Percentiles rank a stretch among this genome's conserved stretches.
phyloP scores from a whole-genome alignment of 2,329 filamentous ascomycete species.

The Lasiodiplodia sp. region DNA sequence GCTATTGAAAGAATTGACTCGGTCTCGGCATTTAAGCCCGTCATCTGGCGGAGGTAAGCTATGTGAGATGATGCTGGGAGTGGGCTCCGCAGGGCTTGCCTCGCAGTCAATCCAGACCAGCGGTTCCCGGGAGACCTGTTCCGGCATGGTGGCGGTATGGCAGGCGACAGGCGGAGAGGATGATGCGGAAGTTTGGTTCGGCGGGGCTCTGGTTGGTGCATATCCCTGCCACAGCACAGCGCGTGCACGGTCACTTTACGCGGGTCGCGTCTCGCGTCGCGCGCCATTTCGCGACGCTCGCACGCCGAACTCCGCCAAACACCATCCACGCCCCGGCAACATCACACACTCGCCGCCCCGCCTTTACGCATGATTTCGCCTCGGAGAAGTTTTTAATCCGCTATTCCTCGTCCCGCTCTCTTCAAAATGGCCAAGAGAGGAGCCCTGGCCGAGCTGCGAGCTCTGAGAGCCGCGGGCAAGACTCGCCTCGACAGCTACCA shows the following conservation, averaged over 20 bases:
- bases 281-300: constrained; percentile 16
- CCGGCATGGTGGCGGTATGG: constrained; percentile 43
- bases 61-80: not conserved
- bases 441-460: constrained; percentile 75
- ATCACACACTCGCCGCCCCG: not conserved
- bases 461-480: constrained; percentile 86
- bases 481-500: constrained; percentile 89
- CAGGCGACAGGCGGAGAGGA: not conserved
- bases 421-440: constrained; percentile 41
- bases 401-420: not conserved
- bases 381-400: not conserved
- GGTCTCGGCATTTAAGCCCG: constrained; percentile 76
- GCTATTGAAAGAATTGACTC: constrained; percentile 92
- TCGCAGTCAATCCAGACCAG: constrained; percentile 89
- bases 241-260: not conserved
- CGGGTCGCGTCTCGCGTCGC: constrained; percentile 13
- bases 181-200: not conserved
- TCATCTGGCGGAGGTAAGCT: constrained; percentile 73
- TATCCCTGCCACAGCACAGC: constrained; percentile 1
- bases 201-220: constrained; percentile 20
- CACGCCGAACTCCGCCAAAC: constrained; percentile 9
- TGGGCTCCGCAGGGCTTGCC: constrained; percentile 48
- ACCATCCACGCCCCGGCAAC: constrained; percentile 1
- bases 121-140: constrained; percentile 65
- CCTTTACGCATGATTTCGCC: constrained; percentile 1